Conservation (phyloP, 2,329 filamentous ascomycete species). For the Phoma herbarum region DNA sequence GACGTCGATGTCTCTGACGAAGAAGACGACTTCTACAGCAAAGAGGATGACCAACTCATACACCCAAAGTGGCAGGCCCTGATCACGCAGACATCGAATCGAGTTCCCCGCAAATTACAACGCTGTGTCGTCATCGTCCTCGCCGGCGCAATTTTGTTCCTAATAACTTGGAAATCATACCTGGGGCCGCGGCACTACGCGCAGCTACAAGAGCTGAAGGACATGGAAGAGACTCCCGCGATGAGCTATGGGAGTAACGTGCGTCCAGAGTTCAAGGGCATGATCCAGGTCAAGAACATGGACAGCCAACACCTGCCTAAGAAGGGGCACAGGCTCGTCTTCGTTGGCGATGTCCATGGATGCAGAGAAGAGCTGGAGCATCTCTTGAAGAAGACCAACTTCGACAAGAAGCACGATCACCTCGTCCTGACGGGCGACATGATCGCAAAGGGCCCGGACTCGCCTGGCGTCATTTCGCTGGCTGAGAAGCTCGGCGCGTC, state of each 20-base stretch:
- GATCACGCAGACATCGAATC: conserved; percentile 35
- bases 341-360: conserved; percentile 94
- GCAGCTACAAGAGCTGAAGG: conserved; percentile 45
- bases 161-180: conserved; percentile 49
- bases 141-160: conserved; percentile 38
- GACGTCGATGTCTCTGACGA: conserved; percentile 51
- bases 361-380: conserved; percentile 69
- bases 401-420: conserved; percentile 65
- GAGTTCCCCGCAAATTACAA: conserved; percentile 48
- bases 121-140: conserved; percentile 48
- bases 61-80: conserved; percentile 44
- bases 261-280: conserved; percentile 58
- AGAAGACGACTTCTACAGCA: conserved; percentile 49
- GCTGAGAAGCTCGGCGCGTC: conserved; percentile 78
- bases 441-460: conserved; percentile 86
- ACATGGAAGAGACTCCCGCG: conserved; percentile 43
- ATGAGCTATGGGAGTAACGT: conserved; percentile 58
- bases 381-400: conserved; percentile 73
- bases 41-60: conserved; percentile 48
- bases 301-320: conserved; percentile 58
- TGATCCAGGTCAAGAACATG: conserved; percentile 61
- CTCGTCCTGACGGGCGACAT: conserved; percentile 53
- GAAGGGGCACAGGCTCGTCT: conserved; percentile 69
- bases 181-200: conserved; percentile 50
- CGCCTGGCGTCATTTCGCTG: conserved; percentile 76